These are phyloP conservation scores for Fonsecaea nubica DNA, from an alignment of 2,329 filamentous ascomycete species.

Conservation along the genomic window DNA sequence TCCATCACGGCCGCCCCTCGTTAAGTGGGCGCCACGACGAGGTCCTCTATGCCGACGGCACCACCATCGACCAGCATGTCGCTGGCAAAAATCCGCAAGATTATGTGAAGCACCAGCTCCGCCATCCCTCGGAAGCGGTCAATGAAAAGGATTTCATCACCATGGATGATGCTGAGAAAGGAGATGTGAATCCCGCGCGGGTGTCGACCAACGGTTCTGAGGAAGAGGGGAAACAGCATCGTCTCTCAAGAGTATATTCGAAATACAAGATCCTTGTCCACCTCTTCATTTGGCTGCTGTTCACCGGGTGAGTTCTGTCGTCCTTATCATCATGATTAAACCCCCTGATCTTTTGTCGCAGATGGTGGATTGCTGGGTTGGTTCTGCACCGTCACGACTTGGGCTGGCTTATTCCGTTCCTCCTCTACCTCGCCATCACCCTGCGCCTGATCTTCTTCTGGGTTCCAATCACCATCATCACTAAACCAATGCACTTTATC, in stretches of 20 bases:
- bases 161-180: slow-evolving; percentile 52
- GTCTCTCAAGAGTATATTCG: slow-evolving; percentile 51
- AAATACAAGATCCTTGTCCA: slow-evolving; percentile 57
- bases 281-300: slow-evolving; percentile 43
- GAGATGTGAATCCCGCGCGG: slow-evolving; percentile 43
- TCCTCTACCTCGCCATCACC: slow-evolving; percentile 77
- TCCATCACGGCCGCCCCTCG: slow-evolving; percentile 49
- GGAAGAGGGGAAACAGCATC: slow-evolving; percentile 45
- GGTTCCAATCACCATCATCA: slow-evolving; percentile 70
- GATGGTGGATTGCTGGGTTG: slow-evolving; percentile 78
- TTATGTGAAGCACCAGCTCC: slow-evolving; percentile 48
- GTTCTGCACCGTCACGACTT: slow-evolving; percentile 75
- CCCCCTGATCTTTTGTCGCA: slow-evolving; percentile 13
- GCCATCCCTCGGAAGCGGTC: slow-evolving; percentile 29
- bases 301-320: slow-evolving; percentile 34
- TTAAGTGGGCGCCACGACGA: slow-evolving; percentile 51
- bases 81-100: slow-evolving; percentile 49
- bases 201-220: slow-evolving; percentile 43
- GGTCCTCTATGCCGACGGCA: slow-evolving; percentile 57
- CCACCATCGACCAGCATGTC: slow-evolving; percentile 49
- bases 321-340: background rate
- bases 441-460: slow-evolving; percentile 77
- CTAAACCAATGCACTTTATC: slow-evolving; percentile 68
- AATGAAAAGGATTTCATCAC: slow-evolving; percentile 40
- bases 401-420: slow-evolving; percentile 85